Conservation (phyloP, 345 rosid genomes). For the Kernera saxatilis region DNA sequence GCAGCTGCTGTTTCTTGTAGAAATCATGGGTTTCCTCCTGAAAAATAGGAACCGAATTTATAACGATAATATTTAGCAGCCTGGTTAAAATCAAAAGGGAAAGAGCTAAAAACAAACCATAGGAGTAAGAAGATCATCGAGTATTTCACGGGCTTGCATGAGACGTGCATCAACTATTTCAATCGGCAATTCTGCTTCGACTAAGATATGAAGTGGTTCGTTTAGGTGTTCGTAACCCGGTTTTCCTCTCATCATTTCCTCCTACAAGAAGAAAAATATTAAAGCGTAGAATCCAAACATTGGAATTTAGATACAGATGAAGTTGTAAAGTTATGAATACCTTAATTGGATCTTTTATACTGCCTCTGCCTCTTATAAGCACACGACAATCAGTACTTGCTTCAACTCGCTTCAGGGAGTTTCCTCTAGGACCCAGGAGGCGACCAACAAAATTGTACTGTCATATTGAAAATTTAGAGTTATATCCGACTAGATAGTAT, state of each 20-base stretch:
- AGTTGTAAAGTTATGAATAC: conserved; percentile 31
- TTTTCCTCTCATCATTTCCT: conserved; percentile 94
- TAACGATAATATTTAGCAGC: neutral
- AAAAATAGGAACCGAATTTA: neutral
- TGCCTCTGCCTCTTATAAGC: conserved; percentile 91
- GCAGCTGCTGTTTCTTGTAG: conserved; percentile 92
- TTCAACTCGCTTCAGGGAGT: conserved; percentile 97
- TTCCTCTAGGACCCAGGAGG: conserved; percentile 96
- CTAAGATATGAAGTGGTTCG: conserved; percentile 90
- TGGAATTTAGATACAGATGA: neutral
- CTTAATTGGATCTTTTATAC: conserved; percentile 84
- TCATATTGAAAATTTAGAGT: conserved; percentile 17
- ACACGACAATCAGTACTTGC: conserved; percentile 92
- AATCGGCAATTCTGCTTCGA: conserved; percentile 91
- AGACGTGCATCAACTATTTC: conserved; percentile 87
- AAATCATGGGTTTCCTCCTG: conserved; percentile 97
- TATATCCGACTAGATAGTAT: conserved; percentile 1
- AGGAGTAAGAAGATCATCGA: conserved; percentile 88
- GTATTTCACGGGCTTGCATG: conserved; percentile 91
- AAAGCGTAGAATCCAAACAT: neutral
- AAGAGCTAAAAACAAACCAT: conserved; percentile 41
- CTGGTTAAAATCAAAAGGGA: neutral
- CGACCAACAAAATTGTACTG: conserved; percentile 99
- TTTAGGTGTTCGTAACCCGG: conserved; percentile 94
- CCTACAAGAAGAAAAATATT: conserved; percentile 40